These are phyloP conservation scores for Macrophomina phaseolina DNA, from an alignment of 2,329 filamentous ascomycete species.

Conservation along the genomic window DNA sequence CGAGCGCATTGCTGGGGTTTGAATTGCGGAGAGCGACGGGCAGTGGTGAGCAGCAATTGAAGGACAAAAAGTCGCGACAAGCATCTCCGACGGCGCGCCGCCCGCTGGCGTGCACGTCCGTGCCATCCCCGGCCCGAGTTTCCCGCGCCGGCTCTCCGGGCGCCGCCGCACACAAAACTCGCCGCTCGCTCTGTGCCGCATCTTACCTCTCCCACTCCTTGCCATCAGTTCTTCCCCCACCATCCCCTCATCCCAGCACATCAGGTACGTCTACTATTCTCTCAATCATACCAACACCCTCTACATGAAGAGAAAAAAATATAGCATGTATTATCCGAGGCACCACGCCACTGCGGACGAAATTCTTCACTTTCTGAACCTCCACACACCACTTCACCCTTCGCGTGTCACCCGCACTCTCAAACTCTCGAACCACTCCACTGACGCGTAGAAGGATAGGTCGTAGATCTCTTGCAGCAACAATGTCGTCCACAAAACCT, in stretches of 20 bases:
- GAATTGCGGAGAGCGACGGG: neutral
- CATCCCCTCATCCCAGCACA: neutral
- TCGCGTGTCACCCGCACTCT: neutral
- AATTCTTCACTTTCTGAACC: constrained; percentile 39
- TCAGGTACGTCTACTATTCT: constrained; percentile 1
- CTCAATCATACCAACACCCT: neutral
- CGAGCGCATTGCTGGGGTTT: neutral
- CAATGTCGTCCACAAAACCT: constrained; percentile 53
- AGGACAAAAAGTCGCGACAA: constrained; percentile 15
- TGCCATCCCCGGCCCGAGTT: neutral
- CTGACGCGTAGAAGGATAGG: neutral
- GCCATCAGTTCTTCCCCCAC: neutral
- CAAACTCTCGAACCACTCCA: neutral
- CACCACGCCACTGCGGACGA: constrained; percentile 39
- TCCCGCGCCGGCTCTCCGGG: neutral
- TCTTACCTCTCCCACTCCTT: constrained; percentile 1
- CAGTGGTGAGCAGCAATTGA: neutral
- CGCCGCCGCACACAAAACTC: constrained; percentile 14
- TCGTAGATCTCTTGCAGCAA: neutral
- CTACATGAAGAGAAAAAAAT: constrained; percentile 43
- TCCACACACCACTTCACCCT: neutral
- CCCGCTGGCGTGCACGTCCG: neutral
- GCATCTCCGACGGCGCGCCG: neutral
- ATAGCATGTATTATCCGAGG: constrained; percentile 59
- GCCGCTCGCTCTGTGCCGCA: constrained; percentile 5